Evolutionary conservation across 495 filamentous ascomycete genomes (phyloP).

Genomic region (Antarctomyces pellizariae): DNA sequence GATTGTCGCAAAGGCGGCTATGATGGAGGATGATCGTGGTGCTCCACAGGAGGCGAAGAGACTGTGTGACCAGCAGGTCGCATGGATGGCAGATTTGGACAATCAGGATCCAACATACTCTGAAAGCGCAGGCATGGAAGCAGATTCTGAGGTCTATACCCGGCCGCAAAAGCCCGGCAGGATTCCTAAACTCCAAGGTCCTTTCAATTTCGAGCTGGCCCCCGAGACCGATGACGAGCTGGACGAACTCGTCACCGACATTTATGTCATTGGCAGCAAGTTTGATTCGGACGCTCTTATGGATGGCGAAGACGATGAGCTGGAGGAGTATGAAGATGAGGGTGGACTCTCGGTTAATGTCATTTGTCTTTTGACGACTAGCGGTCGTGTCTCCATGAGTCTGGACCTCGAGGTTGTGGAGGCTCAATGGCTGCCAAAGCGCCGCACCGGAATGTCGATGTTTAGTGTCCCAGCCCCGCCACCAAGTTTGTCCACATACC

Average conservation of each 20-base stretch:
- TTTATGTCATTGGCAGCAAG: conserved; percentile 27
- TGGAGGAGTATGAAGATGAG: conserved; percentile 29
- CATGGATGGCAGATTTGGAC: conserved; percentile 67
- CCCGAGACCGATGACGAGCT: conserved; percentile 40
- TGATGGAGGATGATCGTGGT: conserved; percentile 30
- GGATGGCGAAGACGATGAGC: conserved; percentile 33
- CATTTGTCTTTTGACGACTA: conserved; percentile 51
- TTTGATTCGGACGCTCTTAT: conserved; percentile 32
- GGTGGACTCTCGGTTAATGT: conserved; percentile 47
- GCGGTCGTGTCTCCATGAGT: conserved; percentile 51
- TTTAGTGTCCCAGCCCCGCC: conserved; percentile 9
- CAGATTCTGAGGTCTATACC: conserved; percentile 33
- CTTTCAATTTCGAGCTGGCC: conserved; percentile 46
- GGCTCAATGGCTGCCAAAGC: conserved; percentile 60
- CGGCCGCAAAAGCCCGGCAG: conserved; percentile 47
- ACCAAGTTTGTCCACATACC: conserved; percentile 23
- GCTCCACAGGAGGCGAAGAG: conserved; percentile 30
- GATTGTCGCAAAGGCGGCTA: conserved; percentile 40
- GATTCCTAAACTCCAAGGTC: conserved; percentile 64
- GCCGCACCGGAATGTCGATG: conserved; percentile 3
- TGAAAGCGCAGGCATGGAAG: conserved; percentile 17
- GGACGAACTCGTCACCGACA: conserved; percentile 34
- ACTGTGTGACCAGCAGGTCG: conserved; percentile 44
- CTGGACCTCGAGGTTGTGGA: conserved; percentile 60
- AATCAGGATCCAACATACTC: conserved; percentile 40